These are phyloP conservation scores for Colletotrichum gigasporum DNA, from an alignment of 2,329 filamentous ascomycete species.

Conservation along the genomic window DNA sequence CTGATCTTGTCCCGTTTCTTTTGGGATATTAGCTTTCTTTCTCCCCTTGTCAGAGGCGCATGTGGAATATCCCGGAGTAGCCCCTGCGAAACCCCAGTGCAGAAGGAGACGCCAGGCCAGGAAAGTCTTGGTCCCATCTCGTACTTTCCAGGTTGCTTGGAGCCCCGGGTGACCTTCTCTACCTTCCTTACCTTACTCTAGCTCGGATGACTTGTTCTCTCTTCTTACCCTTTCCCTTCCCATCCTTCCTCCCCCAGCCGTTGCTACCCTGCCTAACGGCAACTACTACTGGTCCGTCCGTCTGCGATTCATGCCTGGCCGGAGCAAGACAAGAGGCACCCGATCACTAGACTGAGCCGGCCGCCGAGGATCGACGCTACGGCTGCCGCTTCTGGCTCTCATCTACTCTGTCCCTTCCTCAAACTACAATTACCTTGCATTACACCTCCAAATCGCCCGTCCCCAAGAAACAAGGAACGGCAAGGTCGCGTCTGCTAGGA, in stretches of 20 bases:
- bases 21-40: not conserved
- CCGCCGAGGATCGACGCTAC: slow-evolving; percentile 25
- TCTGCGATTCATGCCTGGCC: not conserved
- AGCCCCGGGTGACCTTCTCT: not conserved
- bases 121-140: not conserved
- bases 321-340: not conserved
- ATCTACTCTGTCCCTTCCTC: not conserved
- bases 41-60: slow-evolving; percentile 1
- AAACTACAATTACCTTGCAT: not conserved
- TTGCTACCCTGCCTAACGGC: not conserved
- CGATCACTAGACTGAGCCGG: not conserved
- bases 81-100: not conserved
- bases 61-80: not conserved
- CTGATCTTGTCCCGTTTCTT: slow-evolving; percentile 3
- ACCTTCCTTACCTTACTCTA: not conserved
- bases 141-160: not conserved
- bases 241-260: not conserved
- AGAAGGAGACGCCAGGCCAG: not conserved
- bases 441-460: not conserved
- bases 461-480: slow-evolving; percentile 1
- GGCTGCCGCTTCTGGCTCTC: slow-evolving; percentile 13
- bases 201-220: not conserved
- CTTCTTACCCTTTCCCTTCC: not conserved
- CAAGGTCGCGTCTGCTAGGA: slow-evolving; percentile 13
- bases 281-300: not conserved